phyloP scores from a whole-genome alignment of 139 green algal species.

The Chlamydomonas sphaeroides region DNA sequence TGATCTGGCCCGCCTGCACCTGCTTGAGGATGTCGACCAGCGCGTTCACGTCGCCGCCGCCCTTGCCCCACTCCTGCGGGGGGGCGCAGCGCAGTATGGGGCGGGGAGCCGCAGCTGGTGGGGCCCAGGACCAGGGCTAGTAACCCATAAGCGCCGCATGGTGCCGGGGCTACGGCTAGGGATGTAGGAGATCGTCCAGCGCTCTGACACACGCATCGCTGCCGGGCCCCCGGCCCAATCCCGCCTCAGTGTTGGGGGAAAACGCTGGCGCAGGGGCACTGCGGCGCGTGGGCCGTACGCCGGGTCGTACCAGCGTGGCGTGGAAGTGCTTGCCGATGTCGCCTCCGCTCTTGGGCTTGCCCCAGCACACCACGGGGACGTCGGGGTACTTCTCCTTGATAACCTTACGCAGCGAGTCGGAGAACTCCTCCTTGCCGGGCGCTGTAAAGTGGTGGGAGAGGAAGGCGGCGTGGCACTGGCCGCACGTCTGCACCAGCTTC shows the following conservation, averaged over 20 bases:
- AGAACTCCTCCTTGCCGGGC: constrained; percentile 51
- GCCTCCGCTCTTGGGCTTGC: constrained; percentile 40
- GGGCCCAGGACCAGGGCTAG: no score
- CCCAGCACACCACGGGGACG: constrained; percentile 37
- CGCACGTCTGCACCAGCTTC: constrained; percentile 32
- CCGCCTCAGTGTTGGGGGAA: no score
- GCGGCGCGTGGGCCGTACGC: no score
- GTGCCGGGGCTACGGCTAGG: no score
- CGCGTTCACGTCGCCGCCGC: constrained; percentile 3
- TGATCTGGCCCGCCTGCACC: constrained; percentile 38
- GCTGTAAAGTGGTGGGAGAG: constrained; percentile 43
- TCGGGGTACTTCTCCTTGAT: constrained; percentile 45
- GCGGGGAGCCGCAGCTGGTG: no score
- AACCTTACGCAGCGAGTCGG: constrained; percentile 43
- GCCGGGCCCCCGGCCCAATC: no score
- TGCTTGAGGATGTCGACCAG: constrained; percentile 41
- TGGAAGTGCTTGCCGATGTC: constrained; percentile 44
- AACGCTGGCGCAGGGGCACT: no score
- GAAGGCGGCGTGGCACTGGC: constrained; percentile 34
- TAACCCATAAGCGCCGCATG: no score
- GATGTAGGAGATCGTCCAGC: no score
- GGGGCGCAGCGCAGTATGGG: no score
- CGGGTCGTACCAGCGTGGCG: constrained; percentile 33
- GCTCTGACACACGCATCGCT: no score
- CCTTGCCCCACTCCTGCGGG: constrained; percentile 26